phyloP scores from a whole-genome alignment of 108 stramenopile species.

The Skeletonema marinoi region DNA sequence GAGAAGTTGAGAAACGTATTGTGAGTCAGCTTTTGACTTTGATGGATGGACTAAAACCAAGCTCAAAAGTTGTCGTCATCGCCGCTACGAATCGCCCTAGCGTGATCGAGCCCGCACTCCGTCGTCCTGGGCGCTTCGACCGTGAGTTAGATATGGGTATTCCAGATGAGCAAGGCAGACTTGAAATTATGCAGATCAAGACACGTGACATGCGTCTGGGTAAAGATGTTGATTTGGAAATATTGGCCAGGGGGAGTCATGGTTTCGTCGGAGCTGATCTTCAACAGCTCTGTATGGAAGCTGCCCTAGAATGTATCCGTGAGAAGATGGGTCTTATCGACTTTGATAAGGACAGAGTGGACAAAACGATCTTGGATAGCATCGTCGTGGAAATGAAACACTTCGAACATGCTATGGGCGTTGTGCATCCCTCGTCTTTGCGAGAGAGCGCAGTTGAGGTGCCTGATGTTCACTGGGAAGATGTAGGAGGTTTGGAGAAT shows the following conservation, averaged over 20 bases:
- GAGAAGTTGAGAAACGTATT: conserved; percentile 94
- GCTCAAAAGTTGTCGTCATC: conserved; percentile 94
- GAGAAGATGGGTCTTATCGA: conserved; percentile 85
- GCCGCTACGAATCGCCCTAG: conserved; percentile 95
- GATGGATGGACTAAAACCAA: conserved; percentile 93
- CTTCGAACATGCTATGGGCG: conserved; percentile 91
- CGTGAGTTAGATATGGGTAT: conserved; percentile 94
- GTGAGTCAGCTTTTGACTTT: conserved; percentile 97
- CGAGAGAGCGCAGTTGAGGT: conserved; percentile 94
- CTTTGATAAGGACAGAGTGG: conserved; percentile 82
- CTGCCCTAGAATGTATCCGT: conserved; percentile 89
- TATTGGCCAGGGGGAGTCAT: conserved; percentile 84
- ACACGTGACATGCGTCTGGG: conserved; percentile 92
- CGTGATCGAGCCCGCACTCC: conserved; percentile 93
- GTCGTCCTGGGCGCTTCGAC: conserved; percentile 98
- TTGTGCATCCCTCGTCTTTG: conserved; percentile 90
- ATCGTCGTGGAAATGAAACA: conserved; percentile 92
- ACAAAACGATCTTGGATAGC: conserved; percentile 81
- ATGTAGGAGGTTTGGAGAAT: conserved; percentile 98
- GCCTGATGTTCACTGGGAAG: conserved; percentile 98
- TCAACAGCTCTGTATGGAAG: conserved; percentile 94
- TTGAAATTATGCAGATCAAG: conserved; percentile 95
- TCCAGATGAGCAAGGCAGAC: conserved; percentile 89
- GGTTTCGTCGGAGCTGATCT: conserved; percentile 97
- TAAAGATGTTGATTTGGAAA: conserved; percentile 87